These are phyloP conservation scores for Colletotrichum theobromicola DNA, from an alignment of 2,329 filamentous ascomycete species.

Conservation along the genomic window DNA sequence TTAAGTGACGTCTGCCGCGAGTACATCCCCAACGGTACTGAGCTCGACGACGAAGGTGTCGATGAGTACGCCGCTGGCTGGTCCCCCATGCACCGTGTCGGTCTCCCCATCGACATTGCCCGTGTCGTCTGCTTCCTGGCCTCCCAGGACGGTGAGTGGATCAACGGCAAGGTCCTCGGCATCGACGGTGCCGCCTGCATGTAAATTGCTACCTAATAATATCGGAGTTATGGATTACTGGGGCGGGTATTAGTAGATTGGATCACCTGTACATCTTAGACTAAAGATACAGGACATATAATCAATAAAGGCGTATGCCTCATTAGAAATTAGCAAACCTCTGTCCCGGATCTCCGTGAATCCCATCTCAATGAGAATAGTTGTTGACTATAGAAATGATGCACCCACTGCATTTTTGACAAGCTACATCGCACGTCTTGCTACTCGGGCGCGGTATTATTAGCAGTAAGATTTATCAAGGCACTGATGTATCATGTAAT, in stretches of 20 bases:
- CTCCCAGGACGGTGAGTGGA: conserved; percentile 51
- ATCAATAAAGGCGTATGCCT: conserved; percentile 6
- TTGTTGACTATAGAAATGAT: too few relatives aligned
- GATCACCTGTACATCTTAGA: conserved; percentile 16
- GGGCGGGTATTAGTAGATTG: conserved; percentile 2
- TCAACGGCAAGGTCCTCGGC: conserved; percentile 45
- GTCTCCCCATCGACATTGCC: conserved; percentile 71
- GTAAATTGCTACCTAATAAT: conserved; percentile 10
- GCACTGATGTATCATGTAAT: too few relatives aligned
- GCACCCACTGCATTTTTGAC: too few relatives aligned
- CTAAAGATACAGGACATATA: neutral
- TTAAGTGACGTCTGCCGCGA: conserved; percentile 60
- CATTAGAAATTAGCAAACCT: neutral
- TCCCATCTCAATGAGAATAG: too few relatives aligned
- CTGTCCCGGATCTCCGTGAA: neutral
- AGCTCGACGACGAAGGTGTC: conserved; percentile 61
- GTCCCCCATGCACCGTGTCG: conserved; percentile 69
- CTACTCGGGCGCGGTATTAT: too few relatives aligned
- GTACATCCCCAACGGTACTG: conserved; percentile 64
- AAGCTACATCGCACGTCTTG: too few relatives aligned
- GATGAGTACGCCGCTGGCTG: conserved; percentile 49
- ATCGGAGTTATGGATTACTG: neutral
- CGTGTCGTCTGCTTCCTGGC: conserved; percentile 64
- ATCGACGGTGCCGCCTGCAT: conserved; percentile 25
- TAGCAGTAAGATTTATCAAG: too few relatives aligned